Percentiles rank a stretch among this genome's conserved stretches.
Conservation (phyloP, 805 yeast genomes). For the Lipomyces starkeyi region DNA sequence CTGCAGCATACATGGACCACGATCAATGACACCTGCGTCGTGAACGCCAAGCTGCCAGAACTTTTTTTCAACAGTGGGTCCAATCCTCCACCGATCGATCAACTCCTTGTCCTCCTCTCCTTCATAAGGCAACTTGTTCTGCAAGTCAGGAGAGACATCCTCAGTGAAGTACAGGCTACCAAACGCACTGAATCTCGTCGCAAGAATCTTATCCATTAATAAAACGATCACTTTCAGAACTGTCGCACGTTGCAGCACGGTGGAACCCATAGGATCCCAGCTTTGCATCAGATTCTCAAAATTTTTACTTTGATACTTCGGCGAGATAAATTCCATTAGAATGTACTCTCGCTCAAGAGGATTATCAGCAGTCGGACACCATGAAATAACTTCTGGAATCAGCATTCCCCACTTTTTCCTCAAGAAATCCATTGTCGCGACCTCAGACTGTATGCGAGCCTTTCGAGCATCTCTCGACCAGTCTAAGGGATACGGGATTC, state of each 20-base stretch:
- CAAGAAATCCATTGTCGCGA: slow-evolving; percentile 89
- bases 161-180: slow-evolving; percentile 84
- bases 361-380: slow-evolving; percentile 70
- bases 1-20: slow-evolving; percentile 76
- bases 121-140: slow-evolving; percentile 57
- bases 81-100: slow-evolving; percentile 80
- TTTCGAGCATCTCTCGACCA: slow-evolving; percentile 58
- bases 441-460: slow-evolving; percentile 78
- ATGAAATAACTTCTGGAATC: slow-evolving; percentile 74
- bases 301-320: slow-evolving; percentile 10
- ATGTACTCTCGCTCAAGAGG: slow-evolving; percentile 75
- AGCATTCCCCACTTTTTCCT: slow-evolving; percentile 64
- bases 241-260: slow-evolving; percentile 56
- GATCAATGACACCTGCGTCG: slow-evolving; percentile 54
- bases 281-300: slow-evolving; percentile 84
- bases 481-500: slow-evolving; percentile 87
- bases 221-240: slow-evolving; percentile 75
- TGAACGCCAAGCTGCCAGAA: slow-evolving; percentile 71
- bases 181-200: slow-evolving; percentile 66
- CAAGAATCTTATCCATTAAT: slow-evolving; percentile 61
- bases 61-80: slow-evolving; percentile 83
- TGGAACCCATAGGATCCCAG: slow-evolving; percentile 78
- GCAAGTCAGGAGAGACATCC: slow-evolving; percentile 60
- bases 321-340: slow-evolving; percentile 68
- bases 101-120: slow-evolving; percentile 64